phyloP scores from a whole-genome alignment of 352 stramenopile species.

The Sclerospora graminicola region DNA sequence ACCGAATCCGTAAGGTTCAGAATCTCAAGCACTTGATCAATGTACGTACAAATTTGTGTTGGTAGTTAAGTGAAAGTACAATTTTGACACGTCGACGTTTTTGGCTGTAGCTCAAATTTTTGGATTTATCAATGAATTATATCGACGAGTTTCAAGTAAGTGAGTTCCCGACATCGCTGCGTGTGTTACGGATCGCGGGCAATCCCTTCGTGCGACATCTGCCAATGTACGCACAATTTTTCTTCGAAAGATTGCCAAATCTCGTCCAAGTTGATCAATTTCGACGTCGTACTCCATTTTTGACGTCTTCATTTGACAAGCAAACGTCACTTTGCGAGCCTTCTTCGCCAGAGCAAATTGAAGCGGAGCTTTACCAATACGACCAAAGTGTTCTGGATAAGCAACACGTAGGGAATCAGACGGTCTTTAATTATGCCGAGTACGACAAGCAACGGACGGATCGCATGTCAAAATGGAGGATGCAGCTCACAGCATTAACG shows the following conservation, averaged over 20 bases:
- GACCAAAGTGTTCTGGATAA: slow-evolving; percentile 14
- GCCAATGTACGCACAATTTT: slow-evolving; percentile 40
- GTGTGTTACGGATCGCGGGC: slow-evolving; percentile 35
- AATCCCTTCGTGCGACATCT: slow-evolving; percentile 53
- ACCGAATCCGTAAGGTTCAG: slow-evolving; percentile 50
- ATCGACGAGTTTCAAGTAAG: slow-evolving; percentile 54
- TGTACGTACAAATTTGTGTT: slow-evolving; percentile 27
- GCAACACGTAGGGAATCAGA: slow-evolving; percentile 9
- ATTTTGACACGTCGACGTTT: not conserved
- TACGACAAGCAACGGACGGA: slow-evolving; percentile 37
- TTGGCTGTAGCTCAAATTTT: slow-evolving; percentile 46
- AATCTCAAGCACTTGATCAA: slow-evolving; percentile 46
- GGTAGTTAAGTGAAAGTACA: too few species aligned
- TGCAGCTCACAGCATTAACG: slow-evolving; percentile 38
- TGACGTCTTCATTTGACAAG: too few species aligned
- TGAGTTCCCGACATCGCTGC: slow-evolving; percentile 48
- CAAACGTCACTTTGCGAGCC: slow-evolving; percentile 1
- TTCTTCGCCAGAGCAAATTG: slow-evolving; percentile 8
- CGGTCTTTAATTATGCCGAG: slow-evolving; percentile 15
- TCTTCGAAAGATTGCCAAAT: slow-evolving; percentile 55
- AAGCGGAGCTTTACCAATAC: slow-evolving; percentile 11
- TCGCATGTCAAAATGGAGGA: slow-evolving; percentile 40
- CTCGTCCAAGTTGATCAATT: slow-evolving; percentile 49
- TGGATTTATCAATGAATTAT: slow-evolving; percentile 68
- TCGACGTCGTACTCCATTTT: slow-evolving; percentile 18